A percentile compares a stretch with the other conserved stretches of the same genome.
Evolutionary conservation across 179 eudicot genomes (phyloP).

Genomic region (Silene noctiflora): DNA sequence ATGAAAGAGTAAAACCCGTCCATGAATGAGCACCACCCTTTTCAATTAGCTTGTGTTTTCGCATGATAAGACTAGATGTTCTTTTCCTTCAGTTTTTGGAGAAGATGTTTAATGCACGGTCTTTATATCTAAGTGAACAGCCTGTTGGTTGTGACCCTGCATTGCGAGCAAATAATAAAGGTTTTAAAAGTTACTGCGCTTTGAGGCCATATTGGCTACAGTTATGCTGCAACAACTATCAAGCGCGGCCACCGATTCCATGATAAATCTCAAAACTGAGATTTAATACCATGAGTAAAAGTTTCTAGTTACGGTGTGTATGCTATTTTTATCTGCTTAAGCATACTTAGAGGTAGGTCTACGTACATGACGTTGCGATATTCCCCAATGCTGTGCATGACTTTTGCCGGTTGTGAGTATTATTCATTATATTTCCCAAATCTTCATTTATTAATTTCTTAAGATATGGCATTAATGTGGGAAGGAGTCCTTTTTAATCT

Average conservation of each 20-base stretch:
- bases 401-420: background rate
- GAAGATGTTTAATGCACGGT: background rate
- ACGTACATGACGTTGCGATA: background rate
- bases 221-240: background rate
- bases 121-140: background rate
- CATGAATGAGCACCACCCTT: too few species aligned
- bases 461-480: background rate
- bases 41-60: background rate
- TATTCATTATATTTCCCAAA: background rate
- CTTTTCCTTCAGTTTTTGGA: background rate
- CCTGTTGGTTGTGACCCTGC: background rate
- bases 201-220: background rate
- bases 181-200: background rate
- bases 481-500: background rate
- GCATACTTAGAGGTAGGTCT: conserved; percentile 1
- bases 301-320: background rate
- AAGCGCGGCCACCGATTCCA: background rate
- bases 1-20: too few species aligned
- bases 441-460: background rate
- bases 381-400: background rate
- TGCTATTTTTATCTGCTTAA: background rate
- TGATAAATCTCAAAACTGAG: background rate
- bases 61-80: background rate
- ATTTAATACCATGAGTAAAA: background rate
- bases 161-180: background rate